These are phyloP conservation scores for Annulohypoxylon maeteangense DNA, from an alignment of 495 filamentous ascomycete species.

Conservation along the genomic window DNA sequence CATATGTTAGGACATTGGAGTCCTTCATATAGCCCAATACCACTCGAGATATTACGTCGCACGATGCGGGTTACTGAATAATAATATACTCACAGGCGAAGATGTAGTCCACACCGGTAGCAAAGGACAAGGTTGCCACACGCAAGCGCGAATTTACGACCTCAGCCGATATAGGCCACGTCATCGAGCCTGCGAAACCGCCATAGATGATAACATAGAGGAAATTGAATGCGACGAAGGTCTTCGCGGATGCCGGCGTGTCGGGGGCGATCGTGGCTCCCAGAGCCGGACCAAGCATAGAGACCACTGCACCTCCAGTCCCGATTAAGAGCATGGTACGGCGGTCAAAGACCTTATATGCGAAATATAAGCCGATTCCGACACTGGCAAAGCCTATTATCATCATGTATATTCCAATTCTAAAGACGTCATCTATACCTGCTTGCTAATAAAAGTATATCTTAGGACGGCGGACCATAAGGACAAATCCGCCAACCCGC, in stretches of 20 bases:
- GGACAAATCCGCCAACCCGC: too few species aligned
- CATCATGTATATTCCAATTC: slow-evolving; percentile 53
- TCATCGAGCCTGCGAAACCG: slow-evolving; percentile 54
- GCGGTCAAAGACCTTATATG: slow-evolving; percentile 56
- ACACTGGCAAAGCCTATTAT: slow-evolving; percentile 57
- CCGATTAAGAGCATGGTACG: slow-evolving; percentile 59
- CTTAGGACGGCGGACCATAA: too few species aligned
- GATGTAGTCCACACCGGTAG: slow-evolving; percentile 53
- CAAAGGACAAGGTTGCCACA: slow-evolving; percentile 55
- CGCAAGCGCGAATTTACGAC: slow-evolving; percentile 53
- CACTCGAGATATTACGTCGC: background rate
- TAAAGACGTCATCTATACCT: slow-evolving; percentile 43
- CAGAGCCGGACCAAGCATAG: slow-evolving; percentile 43
- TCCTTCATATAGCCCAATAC: background rate
- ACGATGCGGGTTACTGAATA: background rate
- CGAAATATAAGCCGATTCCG: slow-evolving; percentile 54
- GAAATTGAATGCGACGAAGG: slow-evolving; percentile 55
- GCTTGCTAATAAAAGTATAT: slow-evolving; percentile 52
- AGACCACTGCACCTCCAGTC: slow-evolving; percentile 56
- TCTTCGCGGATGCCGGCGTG: slow-evolving; percentile 52
- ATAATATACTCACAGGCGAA: slow-evolving; percentile 46
- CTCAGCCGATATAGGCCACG: slow-evolving; percentile 53
- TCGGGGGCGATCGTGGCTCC: slow-evolving; percentile 49
- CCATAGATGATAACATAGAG: slow-evolving; percentile 54
- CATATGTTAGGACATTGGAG: background rate